These are phyloP conservation scores for Globisporangium recalcitrans DNA, from an alignment of 352 stramenopile genomes.

Conservation along the genomic window DNA sequence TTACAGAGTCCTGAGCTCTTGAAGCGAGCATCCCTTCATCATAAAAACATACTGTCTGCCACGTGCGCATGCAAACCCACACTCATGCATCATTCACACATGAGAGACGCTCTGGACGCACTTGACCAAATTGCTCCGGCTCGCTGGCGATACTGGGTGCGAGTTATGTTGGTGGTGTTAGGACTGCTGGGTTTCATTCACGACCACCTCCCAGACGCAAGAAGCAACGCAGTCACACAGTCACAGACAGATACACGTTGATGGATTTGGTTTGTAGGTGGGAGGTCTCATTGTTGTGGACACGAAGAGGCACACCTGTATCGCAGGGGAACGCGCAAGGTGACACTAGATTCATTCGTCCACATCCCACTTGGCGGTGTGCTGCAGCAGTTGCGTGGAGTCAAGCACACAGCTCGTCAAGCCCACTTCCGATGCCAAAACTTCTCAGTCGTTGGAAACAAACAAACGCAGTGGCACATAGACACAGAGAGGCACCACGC, in stretches of 20 bases:
- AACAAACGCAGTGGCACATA: no score
- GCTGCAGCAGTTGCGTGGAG: background rate
- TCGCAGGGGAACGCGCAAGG: background rate
- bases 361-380: background rate
- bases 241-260: background rate
- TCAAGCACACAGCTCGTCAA: no score
- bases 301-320: background rate
- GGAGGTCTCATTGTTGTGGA: background rate
- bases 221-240: background rate
- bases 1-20: background rate
- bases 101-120: background rate
- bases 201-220: background rate
- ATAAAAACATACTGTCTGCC: no score
- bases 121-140: slow-evolving; percentile 1
- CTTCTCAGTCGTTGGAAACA: no score
- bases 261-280: background rate
- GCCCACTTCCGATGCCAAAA: no score
- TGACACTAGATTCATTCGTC: background rate
- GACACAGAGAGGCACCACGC: background rate
- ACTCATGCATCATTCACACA: background rate
- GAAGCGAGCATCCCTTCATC: no score
- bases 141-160: background rate
- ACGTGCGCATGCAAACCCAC: no score
- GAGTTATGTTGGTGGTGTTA: background rate
- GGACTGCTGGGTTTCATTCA: background rate